A percentile compares a stretch with the other conserved stretches of the same genome.
These are phyloP conservation scores for Diospyros lotus DNA, from an alignment of 148 eudicot genomes.

Conservation along the genomic window DNA sequence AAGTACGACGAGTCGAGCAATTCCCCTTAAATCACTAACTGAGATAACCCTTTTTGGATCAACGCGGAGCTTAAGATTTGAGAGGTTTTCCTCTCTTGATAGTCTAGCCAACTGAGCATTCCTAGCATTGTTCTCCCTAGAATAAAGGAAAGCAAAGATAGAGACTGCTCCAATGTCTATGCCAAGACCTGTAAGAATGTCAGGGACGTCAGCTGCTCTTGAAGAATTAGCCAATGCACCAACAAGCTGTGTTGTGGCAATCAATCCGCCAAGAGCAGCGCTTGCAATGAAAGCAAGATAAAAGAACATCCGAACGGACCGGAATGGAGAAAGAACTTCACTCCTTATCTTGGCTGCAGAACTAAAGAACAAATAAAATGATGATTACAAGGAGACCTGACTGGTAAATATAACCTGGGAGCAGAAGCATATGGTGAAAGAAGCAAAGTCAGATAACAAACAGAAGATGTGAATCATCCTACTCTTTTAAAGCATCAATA, in stretches of 20 bases:
- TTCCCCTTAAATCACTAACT: constrained; percentile 70
- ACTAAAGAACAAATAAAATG: constrained; percentile 54
- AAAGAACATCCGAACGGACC: constrained; percentile 93
- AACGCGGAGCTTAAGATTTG: constrained; percentile 77
- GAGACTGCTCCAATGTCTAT: constrained; percentile 85
- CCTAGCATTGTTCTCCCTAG: constrained; percentile 68
- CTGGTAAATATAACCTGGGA: constrained; percentile 27
- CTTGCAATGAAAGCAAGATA: constrained; percentile 93
- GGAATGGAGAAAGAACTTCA: constrained; percentile 95
- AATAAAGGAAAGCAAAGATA: constrained; percentile 72
- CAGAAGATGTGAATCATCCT: not conserved
- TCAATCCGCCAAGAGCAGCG: constrained; percentile 72
- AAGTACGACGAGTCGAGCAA: constrained; percentile 81
- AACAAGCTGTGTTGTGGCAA: constrained; percentile 57
- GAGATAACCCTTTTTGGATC: constrained; percentile 61
- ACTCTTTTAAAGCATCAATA: not conserved
- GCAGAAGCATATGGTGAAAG: constrained; percentile 12
- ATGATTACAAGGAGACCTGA: constrained; percentile 28
- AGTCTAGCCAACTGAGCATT: constrained; percentile 79
- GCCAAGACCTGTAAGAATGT: constrained; percentile 63
- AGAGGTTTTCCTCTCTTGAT: constrained; percentile 81
- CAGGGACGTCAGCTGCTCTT: constrained; percentile 61
- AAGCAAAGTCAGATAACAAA: constrained; percentile 17
- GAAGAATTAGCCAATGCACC: constrained; percentile 72
- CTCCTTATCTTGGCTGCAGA: constrained; percentile 89